Evolutionary conservation across 306 rosid species (phyloP).

Genomic region (Pyrus betulifolia): DNA sequence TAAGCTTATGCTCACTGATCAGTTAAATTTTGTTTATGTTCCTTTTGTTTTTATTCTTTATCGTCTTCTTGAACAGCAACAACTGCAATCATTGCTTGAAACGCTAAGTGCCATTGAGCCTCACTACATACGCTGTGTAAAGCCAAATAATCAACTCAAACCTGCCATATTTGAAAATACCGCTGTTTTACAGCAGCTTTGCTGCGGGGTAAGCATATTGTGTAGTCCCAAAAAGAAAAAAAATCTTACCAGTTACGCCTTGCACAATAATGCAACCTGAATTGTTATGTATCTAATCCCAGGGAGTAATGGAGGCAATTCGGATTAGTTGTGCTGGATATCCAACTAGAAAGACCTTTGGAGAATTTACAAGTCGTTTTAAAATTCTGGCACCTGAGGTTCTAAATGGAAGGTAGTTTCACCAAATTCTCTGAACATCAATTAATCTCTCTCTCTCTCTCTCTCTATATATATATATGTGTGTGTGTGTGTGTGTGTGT

Average conservation of each 20-base stretch:
- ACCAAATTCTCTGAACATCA: background rate
- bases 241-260: slow-evolving; percentile 1
- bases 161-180: slow-evolving; percentile 79
- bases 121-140: slow-evolving; percentile 87
- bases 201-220: slow-evolving; percentile 69
- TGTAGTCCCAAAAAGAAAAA: background rate
- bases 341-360: slow-evolving; percentile 79
- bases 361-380: slow-evolving; percentile 73
- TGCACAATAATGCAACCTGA: slow-evolving; percentile 3
- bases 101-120: slow-evolving; percentile 88
- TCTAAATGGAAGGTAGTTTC: slow-evolving; percentile 53
- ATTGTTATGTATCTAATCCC: slow-evolving; percentile 11
- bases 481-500: too few species aligned
- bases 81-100: slow-evolving; percentile 92
- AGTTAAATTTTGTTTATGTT: background rate
- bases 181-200: slow-evolving; percentile 78
- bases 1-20: background rate
- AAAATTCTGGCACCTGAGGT: slow-evolving; percentile 54
- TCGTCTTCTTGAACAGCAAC: slow-evolving; percentile 45
- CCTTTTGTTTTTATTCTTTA: slow-evolving; percentile 10
- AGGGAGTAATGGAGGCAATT: slow-evolving; percentile 99
- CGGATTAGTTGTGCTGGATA: slow-evolving; percentile 96
- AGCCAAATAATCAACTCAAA: slow-evolving; percentile 88
- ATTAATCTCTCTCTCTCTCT: background rate
- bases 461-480: too few species aligned